Evolutionary conservation across 345 rosid species (phyloP).

Genomic region (Euphorbia peplus): DNA sequence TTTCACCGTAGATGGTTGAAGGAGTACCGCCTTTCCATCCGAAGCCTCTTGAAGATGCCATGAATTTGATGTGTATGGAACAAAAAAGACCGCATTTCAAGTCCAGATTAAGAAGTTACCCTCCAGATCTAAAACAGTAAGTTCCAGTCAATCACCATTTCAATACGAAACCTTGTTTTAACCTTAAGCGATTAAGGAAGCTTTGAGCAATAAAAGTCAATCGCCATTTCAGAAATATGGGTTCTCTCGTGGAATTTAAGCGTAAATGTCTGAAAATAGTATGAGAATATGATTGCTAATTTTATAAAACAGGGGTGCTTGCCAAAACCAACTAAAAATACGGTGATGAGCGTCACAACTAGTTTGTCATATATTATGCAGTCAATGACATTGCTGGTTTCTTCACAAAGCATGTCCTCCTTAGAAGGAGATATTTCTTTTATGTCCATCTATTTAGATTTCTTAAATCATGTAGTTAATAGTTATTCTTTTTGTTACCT

Average conservation of each 20-base stretch:
- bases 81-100: constrained; percentile 68
- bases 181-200: too few species aligned
- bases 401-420: background rate
- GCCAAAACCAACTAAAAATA: background rate
- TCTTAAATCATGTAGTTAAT: background rate
- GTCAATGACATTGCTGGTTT: background rate
- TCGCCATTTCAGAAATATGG: background rate
- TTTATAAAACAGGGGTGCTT: background rate
- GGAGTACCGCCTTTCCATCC: constrained; percentile 80
- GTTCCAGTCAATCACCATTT: constrained; percentile 15
- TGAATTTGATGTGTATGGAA: constrained; percentile 60
- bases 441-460: background rate
- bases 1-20: constrained; percentile 65
- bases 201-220: too few species aligned
- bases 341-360: background rate
- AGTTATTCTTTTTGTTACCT: background rate
- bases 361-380: background rate
- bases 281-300: background rate
- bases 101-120: constrained; percentile 60
- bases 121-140: constrained; percentile 83
- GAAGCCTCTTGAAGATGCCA: constrained; percentile 61
- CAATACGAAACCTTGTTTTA: background rate
- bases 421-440: background rate
- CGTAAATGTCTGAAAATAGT: background rate
- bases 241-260: background rate